Base-by-base conservation (phyloP, 768 basidiomycete genomes). In the Mrakia gelida region DNA sequence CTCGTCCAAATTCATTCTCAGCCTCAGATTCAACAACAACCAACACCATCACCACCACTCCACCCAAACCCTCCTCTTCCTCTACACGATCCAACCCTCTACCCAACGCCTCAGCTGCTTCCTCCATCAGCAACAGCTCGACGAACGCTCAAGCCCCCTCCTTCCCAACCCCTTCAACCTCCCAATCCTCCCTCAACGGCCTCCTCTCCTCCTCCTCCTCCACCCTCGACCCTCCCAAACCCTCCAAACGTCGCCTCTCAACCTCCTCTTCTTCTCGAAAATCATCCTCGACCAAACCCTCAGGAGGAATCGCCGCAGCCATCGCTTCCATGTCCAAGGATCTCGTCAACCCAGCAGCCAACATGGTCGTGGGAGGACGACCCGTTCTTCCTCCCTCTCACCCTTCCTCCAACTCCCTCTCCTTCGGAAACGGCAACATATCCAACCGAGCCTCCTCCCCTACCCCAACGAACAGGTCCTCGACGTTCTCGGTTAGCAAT, bases 261-360 rank as follows among this genome's bases (percentile, higher is more conserved):
- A 49, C 67, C 70, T 77, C 76, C 3, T 68, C 76, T 61, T 38
- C 76, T 61, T 38, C n/a, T 11, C 16, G 30, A 16, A 52, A 21
- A 21, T 52, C 49, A 5, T 54, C 52, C 18, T 41, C 38, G 30
- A n/a, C 52, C 54, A 78, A 78, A 56, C 45, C 77, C 18, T 52
- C 71, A 0, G n/a, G 61, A 13, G 77, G 77, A 3, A 75, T 78
- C 56, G 72, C 77, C 0, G 73, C 63, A 11, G 77, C 77, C 15
- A 38, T 78, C n/a, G 65, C 56, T 1, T 54, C 72, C 63, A 78
- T 78, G 52, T 70, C 65, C 38, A 78, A 73, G 54, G 77, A 78
- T 30, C 73, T 78, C 34, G 68, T 78, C 65, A 78, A 78, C 54
- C 73, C 77, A 15, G 18, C 56, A 41, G 21, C 56, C 61, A 16